These are phyloP conservation scores for Dryas octopetala DNA, from an alignment of 306 rosid species.

Conservation along the genomic window DNA sequence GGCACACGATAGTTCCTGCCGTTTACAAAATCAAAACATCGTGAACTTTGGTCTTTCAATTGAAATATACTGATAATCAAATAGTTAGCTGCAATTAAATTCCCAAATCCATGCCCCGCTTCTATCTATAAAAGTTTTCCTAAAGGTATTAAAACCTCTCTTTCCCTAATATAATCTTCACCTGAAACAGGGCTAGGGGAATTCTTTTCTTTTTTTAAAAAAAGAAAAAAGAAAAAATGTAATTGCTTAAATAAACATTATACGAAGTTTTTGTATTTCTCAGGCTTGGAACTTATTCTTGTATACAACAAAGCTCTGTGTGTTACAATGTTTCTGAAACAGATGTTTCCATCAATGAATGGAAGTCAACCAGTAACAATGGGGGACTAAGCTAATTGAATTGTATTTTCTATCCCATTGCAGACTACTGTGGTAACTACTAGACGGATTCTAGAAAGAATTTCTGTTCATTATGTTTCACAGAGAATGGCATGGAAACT, in stretches of 20 bases:
- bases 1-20: neutral
- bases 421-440: conserved; percentile 78
- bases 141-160: too few relatives aligned
- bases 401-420: conserved; percentile 28
- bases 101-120: neutral
- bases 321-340: neutral
- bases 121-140: too few relatives aligned
- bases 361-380: conserved; percentile 12
- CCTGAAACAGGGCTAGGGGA: neutral
- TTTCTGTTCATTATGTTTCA: conserved; percentile 58
- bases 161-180: neutral
- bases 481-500: conserved; percentile 81
- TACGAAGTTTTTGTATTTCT: neutral
- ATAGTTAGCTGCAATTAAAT: neutral
- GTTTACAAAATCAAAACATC: neutral
- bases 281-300: neutral
- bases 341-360: conserved; percentile 8
- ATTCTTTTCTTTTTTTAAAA: too few relatives aligned
- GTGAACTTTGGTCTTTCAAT: neutral
- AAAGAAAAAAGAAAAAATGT: neutral
- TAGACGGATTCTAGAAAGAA: conserved; percentile 72
- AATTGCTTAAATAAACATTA: neutral
- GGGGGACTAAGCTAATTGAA: conserved; percentile 5
- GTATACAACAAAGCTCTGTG: conserved; percentile 3
- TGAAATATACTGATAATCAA: neutral